Conservation (phyloP, 129 eudicot species). For the Arctium lappa region DNA sequence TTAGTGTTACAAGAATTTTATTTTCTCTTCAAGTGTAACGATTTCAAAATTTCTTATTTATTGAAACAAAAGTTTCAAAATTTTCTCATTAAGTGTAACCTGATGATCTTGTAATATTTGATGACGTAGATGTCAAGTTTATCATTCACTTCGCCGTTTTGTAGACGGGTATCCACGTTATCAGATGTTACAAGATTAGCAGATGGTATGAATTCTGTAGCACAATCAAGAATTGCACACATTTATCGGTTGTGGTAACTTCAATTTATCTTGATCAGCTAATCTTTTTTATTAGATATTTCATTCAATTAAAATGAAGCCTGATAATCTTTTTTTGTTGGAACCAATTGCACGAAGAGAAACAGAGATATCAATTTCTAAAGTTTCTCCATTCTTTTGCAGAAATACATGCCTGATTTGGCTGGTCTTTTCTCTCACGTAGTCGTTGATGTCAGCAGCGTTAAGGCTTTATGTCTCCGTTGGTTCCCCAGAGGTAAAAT, state of each 20-base stretch:
- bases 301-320: background rate
- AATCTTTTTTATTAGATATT: background rate
- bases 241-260: background rate
- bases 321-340: background rate
- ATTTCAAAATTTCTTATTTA: background rate
- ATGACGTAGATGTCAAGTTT: background rate
- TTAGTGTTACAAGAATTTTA: background rate
- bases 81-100: background rate
- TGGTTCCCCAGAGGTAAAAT: slow-evolving; percentile 86
- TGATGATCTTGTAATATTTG: background rate
- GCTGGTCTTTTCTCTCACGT: slow-evolving; percentile 83
- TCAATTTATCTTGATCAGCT: background rate
- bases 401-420: slow-evolving; percentile 97
- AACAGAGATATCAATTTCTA: background rate
- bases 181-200: background rate
- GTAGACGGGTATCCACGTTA: background rate
- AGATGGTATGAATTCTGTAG: background rate
- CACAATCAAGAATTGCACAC: background rate
- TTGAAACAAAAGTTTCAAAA: background rate
- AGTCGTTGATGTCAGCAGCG: slow-evolving; percentile 87
- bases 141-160: background rate
- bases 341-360: background rate
- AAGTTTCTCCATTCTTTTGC: slow-evolving; percentile 25
- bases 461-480: slow-evolving; percentile 85
- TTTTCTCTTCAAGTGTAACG: background rate